Percentiles rank a stretch among this genome's conserved stretches.
phyloP scores from a whole-genome alignment of 371 early-diverging fungal species.

The Ordospora pajunii region DNA sequence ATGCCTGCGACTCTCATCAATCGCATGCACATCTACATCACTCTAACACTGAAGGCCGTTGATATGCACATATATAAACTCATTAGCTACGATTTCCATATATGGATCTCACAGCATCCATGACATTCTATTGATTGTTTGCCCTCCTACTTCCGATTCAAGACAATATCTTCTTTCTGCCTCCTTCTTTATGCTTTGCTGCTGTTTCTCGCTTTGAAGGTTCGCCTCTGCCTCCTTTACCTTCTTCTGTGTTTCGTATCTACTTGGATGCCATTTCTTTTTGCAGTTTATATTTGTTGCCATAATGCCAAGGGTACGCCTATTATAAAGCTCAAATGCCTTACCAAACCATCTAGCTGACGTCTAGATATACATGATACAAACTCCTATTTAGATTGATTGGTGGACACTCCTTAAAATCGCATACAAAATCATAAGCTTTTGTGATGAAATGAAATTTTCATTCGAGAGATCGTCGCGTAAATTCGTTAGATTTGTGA shows the following conservation, averaged over 20 bases:
- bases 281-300: constrained; percentile 45
- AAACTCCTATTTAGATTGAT: neutral
- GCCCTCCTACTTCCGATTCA: neutral
- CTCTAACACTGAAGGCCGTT: too few species aligned
- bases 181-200: neutral
- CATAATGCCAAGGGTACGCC: constrained; percentile 2
- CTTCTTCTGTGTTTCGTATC: constrained; percentile 32
- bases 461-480: neutral
- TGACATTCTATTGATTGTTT: constrained; percentile 8
- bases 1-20: too few species aligned
- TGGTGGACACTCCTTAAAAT: neutral
- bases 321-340: neutral
- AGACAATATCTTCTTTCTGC: neutral
- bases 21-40: too few species aligned
- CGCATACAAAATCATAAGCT: neutral
- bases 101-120: constrained; percentile 11
- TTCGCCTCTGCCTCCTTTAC: constrained; percentile 17
- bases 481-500: neutral
- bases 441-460: neutral
- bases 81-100: too few species aligned
- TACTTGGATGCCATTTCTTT: constrained; percentile 50
- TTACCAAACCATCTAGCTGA: neutral
- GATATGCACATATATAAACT: neutral
- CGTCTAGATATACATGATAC: neutral
- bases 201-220: neutral